Base-by-base conservation (phyloP, 805 yeast genomes). In the Cyberlindnera veronae region DNA sequence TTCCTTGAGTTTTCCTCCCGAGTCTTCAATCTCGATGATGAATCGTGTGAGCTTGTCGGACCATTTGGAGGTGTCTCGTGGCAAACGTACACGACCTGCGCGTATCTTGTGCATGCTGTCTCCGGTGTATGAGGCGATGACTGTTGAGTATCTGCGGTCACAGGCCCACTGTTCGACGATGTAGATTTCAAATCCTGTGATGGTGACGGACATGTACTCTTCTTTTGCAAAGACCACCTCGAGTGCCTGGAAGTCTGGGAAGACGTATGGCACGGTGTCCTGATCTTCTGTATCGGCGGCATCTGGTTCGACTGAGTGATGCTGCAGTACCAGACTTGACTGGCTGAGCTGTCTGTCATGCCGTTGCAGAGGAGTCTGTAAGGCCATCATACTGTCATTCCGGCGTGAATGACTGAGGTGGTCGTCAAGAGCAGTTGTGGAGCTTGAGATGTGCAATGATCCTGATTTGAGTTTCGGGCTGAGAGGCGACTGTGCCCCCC, bases 91-190 rank as follows among this genome's bases (percentile, higher is more conserved):
- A 42, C 81, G 71, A 26, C 74, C 76, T 2, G 81, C 95, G 15
- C 68, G 61, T 0, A 88, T 73, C 21, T 64, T 63, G 50, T 88
- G 85, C n/a, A 69, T 68, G 5, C 76, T 57, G 55, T 88, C 85
- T 3, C 99, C 99, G 0, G 98, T 91, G 60, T 76, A 93, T 1
- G 91, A 77, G 1, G 93, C 78, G 14, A 91, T 81, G 5, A 84
- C 71, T 1, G 83, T 71, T 19, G 85, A 79, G 11, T 78, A 65
- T 30, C 74, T 69, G 32, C 98, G 68, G 43, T 80, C 81, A 24
- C 83, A 72, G 3, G 85, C 82, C 99, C 99, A 93, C 61, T 91
- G 97, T 60, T 93, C 98, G 10, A 91, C 95, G 28, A 93, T 69
- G 59, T 93, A 93, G 13, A 85, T 75, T 61, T 93, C 98, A 57